Base-by-base conservation (phyloP, 2,329 filamentous ascomycete genomes). In the Nothopassalora personata region DNA sequence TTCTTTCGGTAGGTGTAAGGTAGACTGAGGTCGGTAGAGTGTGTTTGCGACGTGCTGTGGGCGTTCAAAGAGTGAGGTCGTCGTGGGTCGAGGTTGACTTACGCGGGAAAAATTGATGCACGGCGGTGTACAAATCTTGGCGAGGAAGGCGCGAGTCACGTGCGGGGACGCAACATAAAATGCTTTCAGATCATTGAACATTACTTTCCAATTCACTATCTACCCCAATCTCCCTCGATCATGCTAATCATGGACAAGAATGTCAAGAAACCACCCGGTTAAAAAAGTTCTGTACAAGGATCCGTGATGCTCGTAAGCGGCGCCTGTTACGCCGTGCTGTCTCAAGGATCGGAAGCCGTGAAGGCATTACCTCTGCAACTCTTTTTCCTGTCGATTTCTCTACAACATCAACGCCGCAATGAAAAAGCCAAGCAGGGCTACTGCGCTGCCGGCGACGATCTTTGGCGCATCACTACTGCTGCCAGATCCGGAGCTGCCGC, bases 1-100 rank as follows among this genome's bases (percentile, higher is more conserved):
- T 99, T 82, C 85, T 62, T 60, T 52, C 46, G 63, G 60, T 66
- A 55, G 43, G 54, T 57, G 48, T 34, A 43, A 64, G 46, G 60
- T 51, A 52, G 52, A 47, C 56, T 39, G 54, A 53, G 50, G 54
- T 43, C 34, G 45, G 48, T 34, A 27, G 47, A 30, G 27, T 27
- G 53, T 39, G 52, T 53, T 51, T 28, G 54, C 48, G 34, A 48
- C 36, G 55, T 57, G 34, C 19, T 50, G 47, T 57, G 46, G 31
- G 43, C 31, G 34, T 31, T 36, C 15, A 52, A 9, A 54, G 30
- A 47, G 57, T 54, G 46, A 39, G 50, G 43, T 43, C 39, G 34
- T 45, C 5, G 52, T 54, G 36, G 31, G 19, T 13, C 23, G 51
- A 48, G 27, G 39, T 50, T 15, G 53, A 55, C 43, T 46, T 47